A percentile compares a stretch with the other conserved stretches of the same genome.
Conservation (phyloP, 1,139 yeast genomes). For the Kurtzmaniella quercitrusa region DNA sequence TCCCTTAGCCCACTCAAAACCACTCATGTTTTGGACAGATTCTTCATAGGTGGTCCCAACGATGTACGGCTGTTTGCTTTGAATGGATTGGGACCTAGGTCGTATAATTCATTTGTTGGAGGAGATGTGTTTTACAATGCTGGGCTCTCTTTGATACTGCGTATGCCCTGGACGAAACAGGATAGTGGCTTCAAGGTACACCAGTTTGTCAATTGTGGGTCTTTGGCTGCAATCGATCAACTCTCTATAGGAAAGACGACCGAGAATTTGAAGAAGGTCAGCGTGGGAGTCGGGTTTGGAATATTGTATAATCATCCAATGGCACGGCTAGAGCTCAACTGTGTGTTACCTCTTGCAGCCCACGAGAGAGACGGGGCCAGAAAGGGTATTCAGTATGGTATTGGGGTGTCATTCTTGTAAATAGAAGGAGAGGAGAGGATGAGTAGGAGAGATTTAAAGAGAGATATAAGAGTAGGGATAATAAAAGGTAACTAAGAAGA, state of each 20-base stretch:
- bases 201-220: conserved; percentile 70
- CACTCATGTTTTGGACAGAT: conserved; percentile 60
- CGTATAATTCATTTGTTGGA: conserved; percentile 57
- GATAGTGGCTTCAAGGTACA: conserved; percentile 69
- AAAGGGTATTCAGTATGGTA: conserved; percentile 91
- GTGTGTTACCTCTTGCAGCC: conserved; percentile 70
- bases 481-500: no score
- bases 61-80: conserved; percentile 72
- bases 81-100: conserved; percentile 87
- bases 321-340: conserved; percentile 88
- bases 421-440: neutral
- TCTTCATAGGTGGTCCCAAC: conserved; percentile 69
- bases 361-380: conserved; percentile 64
- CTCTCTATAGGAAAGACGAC: neutral
- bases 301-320: conserved; percentile 77
- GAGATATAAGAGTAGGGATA: no score
- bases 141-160: conserved; percentile 65
- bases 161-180: conserved; percentile 53
- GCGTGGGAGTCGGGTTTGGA: conserved; percentile 71
- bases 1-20: conserved; percentile 24
- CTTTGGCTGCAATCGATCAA: conserved; percentile 45
- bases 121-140: conserved; percentile 74
- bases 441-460: neutral
- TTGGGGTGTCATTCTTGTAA: conserved; percentile 79
- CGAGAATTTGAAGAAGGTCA: conserved; percentile 21